phyloP scores from a whole-genome alignment of 2,329 filamentous ascomycete genomes.

The Nigrograna mackinnonii region DNA sequence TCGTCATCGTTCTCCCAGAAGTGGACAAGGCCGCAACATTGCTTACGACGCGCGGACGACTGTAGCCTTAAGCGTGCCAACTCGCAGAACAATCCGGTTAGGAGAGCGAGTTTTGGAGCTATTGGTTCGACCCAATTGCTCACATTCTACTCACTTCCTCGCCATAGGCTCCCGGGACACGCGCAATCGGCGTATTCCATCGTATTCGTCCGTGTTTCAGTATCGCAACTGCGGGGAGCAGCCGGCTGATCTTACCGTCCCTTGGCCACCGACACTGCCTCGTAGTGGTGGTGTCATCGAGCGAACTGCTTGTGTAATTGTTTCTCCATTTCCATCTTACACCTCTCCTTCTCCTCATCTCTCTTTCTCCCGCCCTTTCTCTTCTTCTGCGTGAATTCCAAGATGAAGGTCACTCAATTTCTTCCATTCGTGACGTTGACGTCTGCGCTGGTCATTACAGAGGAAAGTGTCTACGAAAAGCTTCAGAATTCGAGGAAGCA shows the following conservation, averaged over 20 bases:
- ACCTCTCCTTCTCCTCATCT: slow-evolving; percentile 5
- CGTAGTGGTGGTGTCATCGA: slow-evolving; percentile 37
- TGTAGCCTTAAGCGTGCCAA: too few species aligned
- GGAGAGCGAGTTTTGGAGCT: too few species aligned
- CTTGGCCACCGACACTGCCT: slow-evolving; percentile 14
- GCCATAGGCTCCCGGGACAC: too few species aligned
- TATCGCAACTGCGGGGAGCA: slow-evolving; percentile 2
- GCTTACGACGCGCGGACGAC: too few species aligned
- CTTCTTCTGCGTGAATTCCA: slow-evolving; percentile 15
- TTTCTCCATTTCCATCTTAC: too few species aligned
- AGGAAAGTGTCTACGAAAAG: slow-evolving; percentile 50
- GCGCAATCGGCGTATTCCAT: slow-evolving; percentile 10
- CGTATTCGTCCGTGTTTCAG: slow-evolving; percentile 9
- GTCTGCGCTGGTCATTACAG: slow-evolving; percentile 58
- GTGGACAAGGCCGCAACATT: too few species aligned
- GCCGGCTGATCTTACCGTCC: slow-evolving; percentile 11
- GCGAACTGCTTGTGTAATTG: slow-evolving; percentile 9
- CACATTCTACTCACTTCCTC: too few species aligned
- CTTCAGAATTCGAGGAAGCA: slow-evolving; percentile 23
- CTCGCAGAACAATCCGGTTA: too few species aligned
- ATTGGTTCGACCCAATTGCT: too few species aligned
- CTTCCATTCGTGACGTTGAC: slow-evolving; percentile 54
- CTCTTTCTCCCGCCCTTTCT: slow-evolving; percentile 7
- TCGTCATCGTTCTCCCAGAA: too few species aligned
- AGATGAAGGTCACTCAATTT: slow-evolving; percentile 54